Conservation (phyloP, 2,329 filamentous ascomycete species). For the Curvularia lunata region DNA sequence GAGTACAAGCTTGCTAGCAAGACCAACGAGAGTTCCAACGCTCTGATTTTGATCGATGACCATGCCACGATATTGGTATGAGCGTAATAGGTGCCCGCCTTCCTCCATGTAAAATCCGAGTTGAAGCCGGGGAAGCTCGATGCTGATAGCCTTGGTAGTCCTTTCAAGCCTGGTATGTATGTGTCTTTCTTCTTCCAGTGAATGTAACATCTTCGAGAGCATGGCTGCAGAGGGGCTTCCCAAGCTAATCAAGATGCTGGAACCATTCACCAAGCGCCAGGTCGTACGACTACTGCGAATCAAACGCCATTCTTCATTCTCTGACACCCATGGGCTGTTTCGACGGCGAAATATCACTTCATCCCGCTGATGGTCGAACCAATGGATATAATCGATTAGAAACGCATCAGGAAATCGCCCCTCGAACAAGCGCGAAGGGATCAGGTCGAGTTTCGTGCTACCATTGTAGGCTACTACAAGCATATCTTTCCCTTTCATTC, state of each 20-base stretch:
- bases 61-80: conserved; percentile 37
- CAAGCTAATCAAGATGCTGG: conserved; percentile 12
- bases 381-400: conserved; percentile 29
- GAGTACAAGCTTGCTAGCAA: conserved; percentile 33
- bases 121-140: conserved; percentile 25
- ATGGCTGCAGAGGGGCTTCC: conserved; percentile 13
- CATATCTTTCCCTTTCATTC: conserved; percentile 31
- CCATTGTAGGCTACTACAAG: conserved; percentile 27
- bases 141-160: conserved; percentile 2
- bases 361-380: conserved; percentile 7
- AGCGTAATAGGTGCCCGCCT: conserved; percentile 21
- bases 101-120: conserved; percentile 18
- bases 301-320: conserved; percentile 24
- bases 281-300: conserved; percentile 3
- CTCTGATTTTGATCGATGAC: conserved; percentile 33
- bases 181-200: conserved; percentile 24
- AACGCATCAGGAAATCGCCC: conserved; percentile 43
- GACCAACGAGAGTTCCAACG: conserved; percentile 32
- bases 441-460: conserved; percentile 31
- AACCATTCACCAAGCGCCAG: conserved; percentile 25
- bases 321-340: conserved; percentile 13
- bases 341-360: conserved; percentile 22
- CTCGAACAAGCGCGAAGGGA: conserved; percentile 44
- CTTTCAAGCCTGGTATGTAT: conserved; percentile 28
- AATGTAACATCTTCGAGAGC: conserved; percentile 17